Conservation (phyloP, 805 yeast genomes). For the Sugiyamaella smithiae region DNA sequence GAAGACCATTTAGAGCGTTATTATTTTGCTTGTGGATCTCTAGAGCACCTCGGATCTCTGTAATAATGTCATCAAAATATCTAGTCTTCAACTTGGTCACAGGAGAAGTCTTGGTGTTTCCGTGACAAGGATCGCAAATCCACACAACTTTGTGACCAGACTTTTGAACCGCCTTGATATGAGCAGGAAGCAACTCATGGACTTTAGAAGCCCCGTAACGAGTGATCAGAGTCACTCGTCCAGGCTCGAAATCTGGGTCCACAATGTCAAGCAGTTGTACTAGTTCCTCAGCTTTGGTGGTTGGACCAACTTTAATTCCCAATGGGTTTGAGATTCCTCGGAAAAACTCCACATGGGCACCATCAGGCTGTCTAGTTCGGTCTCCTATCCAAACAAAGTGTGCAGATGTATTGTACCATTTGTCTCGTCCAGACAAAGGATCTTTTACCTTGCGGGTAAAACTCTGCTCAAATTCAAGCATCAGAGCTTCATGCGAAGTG, state of each 20-base stretch:
- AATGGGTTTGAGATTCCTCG: conserved; percentile 43
- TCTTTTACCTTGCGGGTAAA: conserved; percentile 34
- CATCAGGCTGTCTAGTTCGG: conserved; percentile 42
- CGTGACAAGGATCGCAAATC: conserved; percentile 47
- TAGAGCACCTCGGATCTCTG: conserved; percentile 38
- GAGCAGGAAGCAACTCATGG: conserved; percentile 36
- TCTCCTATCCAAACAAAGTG: conserved; percentile 47
- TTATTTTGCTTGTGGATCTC: conserved; percentile 35
- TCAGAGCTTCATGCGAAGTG: conserved; percentile 42
- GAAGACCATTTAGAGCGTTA: conserved; percentile 40
- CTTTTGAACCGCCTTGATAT: conserved; percentile 38
- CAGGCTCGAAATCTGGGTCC: conserved; percentile 38
- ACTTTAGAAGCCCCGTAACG: conserved; percentile 42
- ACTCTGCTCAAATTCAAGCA: conserved; percentile 42
- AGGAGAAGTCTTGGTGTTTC: conserved; percentile 41
- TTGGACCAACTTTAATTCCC: conserved; percentile 45
- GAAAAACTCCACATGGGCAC: conserved; percentile 47
- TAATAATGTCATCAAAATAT: conserved; percentile 42
- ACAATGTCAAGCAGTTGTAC: conserved; percentile 38
- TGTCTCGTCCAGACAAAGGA: conserved; percentile 6
- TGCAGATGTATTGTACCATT: conserved; percentile 42
- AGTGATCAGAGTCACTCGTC: conserved; percentile 42
- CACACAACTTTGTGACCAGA: conserved; percentile 42
- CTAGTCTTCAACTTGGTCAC: conserved; percentile 40
- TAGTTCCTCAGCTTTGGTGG: conserved; percentile 39